phyloP scores from a whole-genome alignment of 1,284 basidiomycete genomes.

The Rhizoctonia solani region DNA sequence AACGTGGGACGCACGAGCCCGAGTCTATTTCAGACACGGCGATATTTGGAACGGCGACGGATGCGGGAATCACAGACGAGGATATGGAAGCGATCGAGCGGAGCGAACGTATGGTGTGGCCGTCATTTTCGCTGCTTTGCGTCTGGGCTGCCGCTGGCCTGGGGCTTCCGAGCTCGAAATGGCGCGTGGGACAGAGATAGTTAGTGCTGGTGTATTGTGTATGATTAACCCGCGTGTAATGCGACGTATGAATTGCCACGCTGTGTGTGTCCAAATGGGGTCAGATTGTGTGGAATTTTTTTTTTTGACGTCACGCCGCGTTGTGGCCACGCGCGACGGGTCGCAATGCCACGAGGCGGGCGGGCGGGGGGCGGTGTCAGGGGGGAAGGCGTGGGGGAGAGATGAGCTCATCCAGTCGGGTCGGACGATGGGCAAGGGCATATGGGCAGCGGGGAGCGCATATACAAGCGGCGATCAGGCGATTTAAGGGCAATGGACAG shows the following conservation, averaged over 20 bases:
- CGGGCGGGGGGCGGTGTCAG: constrained; percentile 14
- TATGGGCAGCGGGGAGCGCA: background rate
- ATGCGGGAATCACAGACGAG: background rate
- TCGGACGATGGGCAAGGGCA: background rate
- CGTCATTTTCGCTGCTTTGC: background rate
- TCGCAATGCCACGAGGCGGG: background rate
- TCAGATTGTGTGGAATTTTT: background rate
- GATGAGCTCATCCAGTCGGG: background rate
- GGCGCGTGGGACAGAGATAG: background rate
- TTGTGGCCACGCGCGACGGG: constrained; percentile 15
- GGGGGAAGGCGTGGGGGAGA: background rate
- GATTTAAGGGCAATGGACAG: background rate
- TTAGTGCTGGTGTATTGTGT: background rate
- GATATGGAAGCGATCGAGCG: background rate
- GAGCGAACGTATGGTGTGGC: no score
- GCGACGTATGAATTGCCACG: background rate
- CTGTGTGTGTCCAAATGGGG: background rate
- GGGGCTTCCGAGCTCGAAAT: constrained; percentile 8
- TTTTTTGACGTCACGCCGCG: constrained; percentile 33
- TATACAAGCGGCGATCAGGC: background rate
- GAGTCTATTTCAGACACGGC: constrained; percentile 29
- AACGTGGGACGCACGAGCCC: constrained; percentile 26
- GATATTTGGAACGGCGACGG: constrained; percentile 28
- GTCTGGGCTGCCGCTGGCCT: constrained; percentile 16
- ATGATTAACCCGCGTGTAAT: background rate